A percentile compares a stretch with the other conserved stretches of the same genome.
phyloP scores from a whole-genome alignment of 2,329 filamentous ascomycete genomes.

The Epichloe scottii region DNA sequence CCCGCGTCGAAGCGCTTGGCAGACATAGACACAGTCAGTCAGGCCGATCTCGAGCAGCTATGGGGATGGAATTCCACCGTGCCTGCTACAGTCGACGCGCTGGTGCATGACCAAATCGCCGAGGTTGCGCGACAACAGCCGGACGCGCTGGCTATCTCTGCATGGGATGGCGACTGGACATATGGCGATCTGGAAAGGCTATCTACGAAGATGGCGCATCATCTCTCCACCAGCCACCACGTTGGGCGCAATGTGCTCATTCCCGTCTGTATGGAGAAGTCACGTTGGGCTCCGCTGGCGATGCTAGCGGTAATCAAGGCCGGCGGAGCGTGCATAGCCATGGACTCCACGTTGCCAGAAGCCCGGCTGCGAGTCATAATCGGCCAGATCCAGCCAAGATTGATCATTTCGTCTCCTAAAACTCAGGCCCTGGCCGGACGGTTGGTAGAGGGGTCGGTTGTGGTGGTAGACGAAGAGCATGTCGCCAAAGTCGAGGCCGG shows the following conservation, averaged over 20 bases:
- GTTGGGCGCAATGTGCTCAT: background rate
- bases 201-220: background rate
- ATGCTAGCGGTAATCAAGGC: background rate
- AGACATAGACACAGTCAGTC: no score
- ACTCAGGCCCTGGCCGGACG: background rate
- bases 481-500: background rate
- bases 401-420: constrained; percentile 9
- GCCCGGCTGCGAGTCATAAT: constrained; percentile 9
- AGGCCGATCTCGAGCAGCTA: no score
- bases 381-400: constrained; percentile 5
- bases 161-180: constrained; percentile 28
- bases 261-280: constrained; percentile 1
- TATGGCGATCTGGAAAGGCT: constrained; percentile 17
- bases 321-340: background rate
- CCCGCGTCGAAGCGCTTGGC: no score
- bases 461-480: background rate
- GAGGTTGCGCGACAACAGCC: no score
- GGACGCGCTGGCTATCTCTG: constrained; percentile 1
- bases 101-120: no score
- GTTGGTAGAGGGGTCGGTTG: background rate
- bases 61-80: no score
- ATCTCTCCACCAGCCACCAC: constrained; percentile 1
- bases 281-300: constrained; percentile 1
- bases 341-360: constrained; percentile 9
- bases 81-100: no score